phyloP scores from a whole-genome alignment of 371 early-diverging fungal genomes.

The Rhizomucor miehei region DNA sequence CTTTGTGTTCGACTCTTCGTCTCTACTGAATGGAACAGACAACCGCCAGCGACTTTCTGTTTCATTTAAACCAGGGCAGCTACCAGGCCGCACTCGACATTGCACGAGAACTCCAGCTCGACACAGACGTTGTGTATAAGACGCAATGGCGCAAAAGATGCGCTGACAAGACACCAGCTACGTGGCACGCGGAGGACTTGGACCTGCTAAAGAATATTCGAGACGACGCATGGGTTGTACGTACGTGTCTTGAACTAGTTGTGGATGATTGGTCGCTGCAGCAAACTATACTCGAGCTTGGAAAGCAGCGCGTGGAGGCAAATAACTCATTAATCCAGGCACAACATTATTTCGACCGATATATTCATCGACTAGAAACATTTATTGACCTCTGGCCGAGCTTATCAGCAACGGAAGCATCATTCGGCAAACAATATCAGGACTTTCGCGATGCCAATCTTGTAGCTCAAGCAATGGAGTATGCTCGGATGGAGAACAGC shows the following conservation, averaged over 20 bases:
- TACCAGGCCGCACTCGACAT: constrained; percentile 66
- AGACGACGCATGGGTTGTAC: constrained; percentile 66
- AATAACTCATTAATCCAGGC: constrained; percentile 28
- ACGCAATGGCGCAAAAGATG: constrained; percentile 49
- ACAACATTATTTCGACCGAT: constrained; percentile 57
- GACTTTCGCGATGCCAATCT: constrained; percentile 68
- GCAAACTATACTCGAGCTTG: constrained; percentile 50
- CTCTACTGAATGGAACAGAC: constrained; percentile 28
- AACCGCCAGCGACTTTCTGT: constrained; percentile 29
- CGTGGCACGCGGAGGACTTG: constrained; percentile 32
- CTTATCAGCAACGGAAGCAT: background rate
- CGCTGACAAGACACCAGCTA: constrained; percentile 20
- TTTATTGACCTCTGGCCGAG: constrained; percentile 52
- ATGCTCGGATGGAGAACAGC: constrained; percentile 56
- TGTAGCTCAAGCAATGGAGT: constrained; percentile 58
- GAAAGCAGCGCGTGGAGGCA: constrained; percentile 45
- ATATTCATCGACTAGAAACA: constrained; percentile 66
- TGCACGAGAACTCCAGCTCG: constrained; percentile 51
- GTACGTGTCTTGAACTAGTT: constrained; percentile 45
- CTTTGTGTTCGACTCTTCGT: background rate
- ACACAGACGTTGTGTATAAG: constrained; percentile 63
- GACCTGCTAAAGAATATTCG: constrained; percentile 49
- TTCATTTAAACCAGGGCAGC: constrained; percentile 44
- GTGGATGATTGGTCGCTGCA: constrained; percentile 29
- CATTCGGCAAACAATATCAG: constrained; percentile 35